phyloP scores from a whole-genome alignment of 106 monocot genomes.

The Cymbidium sinense region DNA sequence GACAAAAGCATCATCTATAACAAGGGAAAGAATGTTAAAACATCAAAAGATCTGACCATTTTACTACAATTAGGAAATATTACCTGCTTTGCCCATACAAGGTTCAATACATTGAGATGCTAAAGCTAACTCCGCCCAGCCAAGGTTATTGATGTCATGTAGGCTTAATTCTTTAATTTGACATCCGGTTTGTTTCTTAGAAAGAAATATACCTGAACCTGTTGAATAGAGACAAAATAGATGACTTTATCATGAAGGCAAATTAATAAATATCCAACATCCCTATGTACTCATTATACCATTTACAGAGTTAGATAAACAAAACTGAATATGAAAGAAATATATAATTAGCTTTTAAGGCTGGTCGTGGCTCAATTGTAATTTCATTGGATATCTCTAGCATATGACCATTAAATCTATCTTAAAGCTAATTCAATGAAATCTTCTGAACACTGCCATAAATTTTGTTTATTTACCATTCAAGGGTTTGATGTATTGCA shows the following conservation, averaged over 20 bases:
- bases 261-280: not conserved
- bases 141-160: slow-evolving; percentile 47
- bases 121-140: slow-evolving; percentile 39
- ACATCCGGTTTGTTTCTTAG: slow-evolving; percentile 8
- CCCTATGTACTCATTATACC: not conserved
- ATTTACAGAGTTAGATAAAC: not conserved
- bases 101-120: slow-evolving; percentile 16
- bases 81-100: slow-evolving; percentile 24
- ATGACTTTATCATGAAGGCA: not conserved
- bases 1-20: slow-evolving; percentile 4
- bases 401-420: not conserved
- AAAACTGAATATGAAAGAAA: not conserved
- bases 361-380: not conserved
- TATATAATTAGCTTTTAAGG: not conserved
- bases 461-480: no score
- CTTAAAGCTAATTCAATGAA: no score
- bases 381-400: not conserved
- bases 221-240: not conserved
- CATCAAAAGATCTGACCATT: not conserved
- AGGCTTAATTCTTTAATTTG: slow-evolving; percentile 24
- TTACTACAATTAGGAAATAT: not conserved
- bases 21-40: not conserved
- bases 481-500: no score
- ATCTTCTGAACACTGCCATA: no score
- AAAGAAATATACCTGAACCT: slow-evolving; percentile 11